A percentile compares a stretch with the other conserved stretches of the same genome.
Conservation (phyloP, 2,329 filamentous ascomycete genomes). For the Colletotrichum kahawae region DNA sequence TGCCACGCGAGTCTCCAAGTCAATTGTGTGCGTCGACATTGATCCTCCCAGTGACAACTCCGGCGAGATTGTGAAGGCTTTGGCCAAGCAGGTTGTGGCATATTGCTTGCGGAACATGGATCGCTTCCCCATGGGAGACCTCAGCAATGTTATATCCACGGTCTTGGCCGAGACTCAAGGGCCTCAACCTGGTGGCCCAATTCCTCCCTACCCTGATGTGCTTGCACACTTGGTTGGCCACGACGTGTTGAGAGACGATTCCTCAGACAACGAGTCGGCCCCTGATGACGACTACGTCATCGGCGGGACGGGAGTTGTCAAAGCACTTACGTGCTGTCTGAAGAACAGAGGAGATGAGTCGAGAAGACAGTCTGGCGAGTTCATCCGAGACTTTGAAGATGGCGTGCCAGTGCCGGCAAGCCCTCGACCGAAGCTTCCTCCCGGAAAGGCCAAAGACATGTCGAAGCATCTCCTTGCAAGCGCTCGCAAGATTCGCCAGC, state of each 20-base stretch:
- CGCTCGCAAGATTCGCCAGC: conserved; percentile 84
- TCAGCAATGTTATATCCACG: conserved; percentile 45
- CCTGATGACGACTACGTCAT: conserved; percentile 96
- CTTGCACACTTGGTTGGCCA: conserved; percentile 86
- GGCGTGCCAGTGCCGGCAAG: conserved; percentile 47
- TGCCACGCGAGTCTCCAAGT: conserved; percentile 81
- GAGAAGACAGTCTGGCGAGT: conserved; percentile 56
- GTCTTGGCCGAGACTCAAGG: conserved; percentile 42
- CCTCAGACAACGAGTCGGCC: conserved; percentile 69
- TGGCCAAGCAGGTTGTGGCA: conserved; percentile 93
- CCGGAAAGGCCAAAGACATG: conserved; percentile 84
- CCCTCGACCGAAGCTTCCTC: conserved; percentile 38
- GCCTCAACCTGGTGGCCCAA: conserved; percentile 27
- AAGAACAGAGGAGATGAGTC: conserved; percentile 77
- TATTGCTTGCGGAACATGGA: conserved; percentile 95
- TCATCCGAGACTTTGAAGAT: conserved; percentile 56
- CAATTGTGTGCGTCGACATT: conserved; percentile 88
- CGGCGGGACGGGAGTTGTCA: conserved; percentile 92
- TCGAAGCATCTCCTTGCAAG: conserved; percentile 87
- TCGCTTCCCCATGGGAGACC: conserved; percentile 71
- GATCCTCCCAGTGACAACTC: conserved; percentile 82
- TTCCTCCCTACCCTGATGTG: conserved; percentile 74
- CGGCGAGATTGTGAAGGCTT: conserved; percentile 89
- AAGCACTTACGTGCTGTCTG: conserved; percentile 88
- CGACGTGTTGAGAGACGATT: conserved; percentile 55